Evolutionary conservation across 306 rosid species (phyloP).

Genomic region (Lagenaria siceraria): DNA sequence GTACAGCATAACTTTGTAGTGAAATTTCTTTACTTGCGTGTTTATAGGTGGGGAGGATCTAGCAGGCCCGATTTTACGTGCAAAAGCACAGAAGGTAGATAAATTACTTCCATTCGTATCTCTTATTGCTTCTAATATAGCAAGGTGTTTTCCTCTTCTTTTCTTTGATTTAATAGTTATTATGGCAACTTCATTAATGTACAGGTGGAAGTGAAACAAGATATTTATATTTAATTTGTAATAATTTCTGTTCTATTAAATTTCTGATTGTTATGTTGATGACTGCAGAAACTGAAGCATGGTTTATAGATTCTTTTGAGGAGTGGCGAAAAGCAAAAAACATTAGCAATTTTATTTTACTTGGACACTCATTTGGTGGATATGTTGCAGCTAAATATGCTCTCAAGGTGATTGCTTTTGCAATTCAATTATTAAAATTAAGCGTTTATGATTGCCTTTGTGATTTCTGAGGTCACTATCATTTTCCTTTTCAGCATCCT

Average conservation of each 20-base stretch:
- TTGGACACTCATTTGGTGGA: slow-evolving; percentile 98
- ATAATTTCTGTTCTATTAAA: background rate
- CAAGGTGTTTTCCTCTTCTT: background rate
- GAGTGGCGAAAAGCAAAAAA: slow-evolving; percentile 98
- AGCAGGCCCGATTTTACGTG: slow-evolving; percentile 98
- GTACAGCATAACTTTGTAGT: background rate
- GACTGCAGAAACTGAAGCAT: slow-evolving; percentile 81
- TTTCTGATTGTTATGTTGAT: slow-evolving; percentile 11
- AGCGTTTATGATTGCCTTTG: background rate
- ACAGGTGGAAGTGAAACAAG: background rate
- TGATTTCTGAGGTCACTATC: slow-evolving; percentile 19
- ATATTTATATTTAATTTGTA: background rate
- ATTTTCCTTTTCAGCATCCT: slow-evolving; percentile 54
- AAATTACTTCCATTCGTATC: background rate
- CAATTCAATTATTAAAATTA: slow-evolving; percentile 7
- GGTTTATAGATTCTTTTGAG: slow-evolving; percentile 95
- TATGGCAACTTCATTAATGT: background rate
- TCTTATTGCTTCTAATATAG: background rate
- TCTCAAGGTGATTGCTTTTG: slow-evolving; percentile 51
- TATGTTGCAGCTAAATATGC: slow-evolving; percentile 92
- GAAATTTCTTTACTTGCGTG: slow-evolving; percentile 10
- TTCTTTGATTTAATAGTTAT: background rate
- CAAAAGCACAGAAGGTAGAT: slow-evolving; percentile 84
- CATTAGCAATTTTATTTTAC: slow-evolving; percentile 66
- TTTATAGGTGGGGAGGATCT: slow-evolving; percentile 97